Conservation (phyloP, 768 basidiomycete species). For the Cytidiella melzeri region DNA sequence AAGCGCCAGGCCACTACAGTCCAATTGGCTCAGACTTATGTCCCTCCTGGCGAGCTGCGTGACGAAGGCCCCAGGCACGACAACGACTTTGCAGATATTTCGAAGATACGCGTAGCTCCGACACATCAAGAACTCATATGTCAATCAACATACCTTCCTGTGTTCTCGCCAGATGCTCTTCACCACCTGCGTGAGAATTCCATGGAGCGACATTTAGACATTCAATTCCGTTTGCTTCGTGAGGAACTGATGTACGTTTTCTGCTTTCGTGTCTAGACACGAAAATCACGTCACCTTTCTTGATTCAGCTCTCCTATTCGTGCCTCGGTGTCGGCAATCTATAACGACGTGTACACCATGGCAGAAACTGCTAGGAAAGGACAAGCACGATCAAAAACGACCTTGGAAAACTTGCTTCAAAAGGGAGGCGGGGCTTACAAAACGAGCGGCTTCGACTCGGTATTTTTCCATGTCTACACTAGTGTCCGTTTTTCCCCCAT, state of each 20-base stretch:
- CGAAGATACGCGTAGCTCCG: slow-evolving; percentile 59
- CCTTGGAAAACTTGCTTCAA: slow-evolving; percentile 40
- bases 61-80: slow-evolving; percentile 55
- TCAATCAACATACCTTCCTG: slow-evolving; percentile 53
- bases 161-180: slow-evolving; percentile 51
- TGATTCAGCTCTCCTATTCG: slow-evolving; percentile 15
- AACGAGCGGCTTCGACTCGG: slow-evolving; percentile 35
- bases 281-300: not conserved
- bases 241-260: slow-evolving; percentile 59
- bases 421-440: slow-evolving; percentile 54
- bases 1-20: slow-evolving; percentile 31
- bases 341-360: slow-evolving; percentile 15
- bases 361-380: not conserved
- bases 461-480: slow-evolving; percentile 62
- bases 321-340: slow-evolving; percentile 13
- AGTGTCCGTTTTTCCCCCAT: slow-evolving; percentile 41
- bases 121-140: slow-evolving; percentile 61
- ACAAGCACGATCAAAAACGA: slow-evolving; percentile 8
- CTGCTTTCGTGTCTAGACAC: not conserved
- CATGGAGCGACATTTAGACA: slow-evolving; percentile 64
- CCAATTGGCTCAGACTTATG: slow-evolving; percentile 37
- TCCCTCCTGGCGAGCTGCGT: slow-evolving; percentile 49
- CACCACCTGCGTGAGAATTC: slow-evolving; percentile 51
- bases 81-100: slow-evolving; percentile 35
- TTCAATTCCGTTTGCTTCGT: slow-evolving; percentile 68